Evolutionary conservation across 352 stramenopile genomes (phyloP).

Genomic region (Globisporangium splendens): DNA sequence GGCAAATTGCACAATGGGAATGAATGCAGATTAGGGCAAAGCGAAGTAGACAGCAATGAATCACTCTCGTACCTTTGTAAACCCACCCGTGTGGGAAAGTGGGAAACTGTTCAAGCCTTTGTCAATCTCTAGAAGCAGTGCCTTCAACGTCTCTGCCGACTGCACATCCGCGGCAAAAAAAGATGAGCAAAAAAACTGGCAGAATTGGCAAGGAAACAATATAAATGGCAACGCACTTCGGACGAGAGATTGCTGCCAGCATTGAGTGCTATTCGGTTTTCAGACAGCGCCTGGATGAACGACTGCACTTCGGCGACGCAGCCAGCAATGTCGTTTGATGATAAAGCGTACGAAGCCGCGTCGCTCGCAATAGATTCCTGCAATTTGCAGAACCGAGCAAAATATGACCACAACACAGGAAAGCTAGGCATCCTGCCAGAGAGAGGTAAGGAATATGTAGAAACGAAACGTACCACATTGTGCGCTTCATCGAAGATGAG

Average conservation of each 20-base stretch:
- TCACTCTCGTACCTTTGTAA: conserved; percentile 63
- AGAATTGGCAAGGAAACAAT: neutral
- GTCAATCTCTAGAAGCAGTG: conserved; percentile 82
- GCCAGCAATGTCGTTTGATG: conserved; percentile 90
- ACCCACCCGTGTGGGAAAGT: conserved; percentile 60
- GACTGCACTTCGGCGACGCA: conserved; percentile 93
- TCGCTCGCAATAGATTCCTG: conserved; percentile 91
- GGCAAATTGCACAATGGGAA: too few species aligned
- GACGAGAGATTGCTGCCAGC: conserved; percentile 48
- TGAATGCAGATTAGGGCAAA: neutral
- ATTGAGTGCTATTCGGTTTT: conserved; percentile 51
- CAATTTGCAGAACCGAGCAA: neutral
- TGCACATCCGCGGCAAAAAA: conserved; percentile 15
- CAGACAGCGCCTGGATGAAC: conserved; percentile 65
- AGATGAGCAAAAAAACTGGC: neutral
- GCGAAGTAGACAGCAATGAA: neutral
- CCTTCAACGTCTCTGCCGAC: conserved; percentile 78
- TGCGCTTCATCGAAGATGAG: conserved; percentile 99
- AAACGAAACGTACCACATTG: conserved; percentile 92
- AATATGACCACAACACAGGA: neutral
- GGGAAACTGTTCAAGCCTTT: conserved; percentile 78
- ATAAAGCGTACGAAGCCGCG: conserved; percentile 95
- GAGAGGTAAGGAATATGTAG: conserved; percentile 3
- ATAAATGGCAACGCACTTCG: conserved; percentile 38
- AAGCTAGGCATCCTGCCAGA: neutral